phyloP scores from a whole-genome alignment of 2,329 filamentous ascomycete genomes.

The Aspergillus sojae region DNA sequence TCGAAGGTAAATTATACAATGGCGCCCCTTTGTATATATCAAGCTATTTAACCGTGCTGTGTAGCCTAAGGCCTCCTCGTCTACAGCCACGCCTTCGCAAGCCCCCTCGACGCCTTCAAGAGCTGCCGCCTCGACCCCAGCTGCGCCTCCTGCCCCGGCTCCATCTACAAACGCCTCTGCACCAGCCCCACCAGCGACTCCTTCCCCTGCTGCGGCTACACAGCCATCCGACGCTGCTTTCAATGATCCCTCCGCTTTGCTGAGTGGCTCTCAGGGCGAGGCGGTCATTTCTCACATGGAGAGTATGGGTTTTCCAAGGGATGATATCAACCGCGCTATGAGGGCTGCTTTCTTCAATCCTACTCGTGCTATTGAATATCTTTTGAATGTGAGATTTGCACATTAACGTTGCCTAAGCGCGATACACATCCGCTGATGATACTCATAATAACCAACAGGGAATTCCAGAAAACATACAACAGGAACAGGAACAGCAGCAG shows the following conservation, averaged over 20 bases:
- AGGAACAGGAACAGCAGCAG: slow-evolving; percentile 72
- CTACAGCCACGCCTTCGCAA: slow-evolving; percentile 36
- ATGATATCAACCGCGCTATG: slow-evolving; percentile 90
- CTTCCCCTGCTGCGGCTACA: slow-evolving; percentile 49
- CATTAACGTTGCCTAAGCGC: background rate
- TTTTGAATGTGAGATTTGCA: slow-evolving; percentile 70
- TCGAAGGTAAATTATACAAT: slow-evolving; percentile 72
- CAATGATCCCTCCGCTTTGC: slow-evolving; percentile 77
- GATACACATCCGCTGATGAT: background rate
- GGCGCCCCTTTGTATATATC: background rate
- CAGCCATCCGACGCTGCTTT: slow-evolving; percentile 47
- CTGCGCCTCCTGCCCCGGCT: slow-evolving; percentile 54
- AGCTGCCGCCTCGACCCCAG: slow-evolving; percentile 45
- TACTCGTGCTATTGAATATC: slow-evolving; percentile 94
- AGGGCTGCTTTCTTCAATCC: slow-evolving; percentile 96
- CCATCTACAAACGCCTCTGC: slow-evolving; percentile 51
- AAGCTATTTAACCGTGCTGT: slow-evolving; percentile 18
- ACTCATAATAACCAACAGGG: slow-evolving; percentile 58
- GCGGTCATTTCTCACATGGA: slow-evolving; percentile 91
- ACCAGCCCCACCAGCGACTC: slow-evolving; percentile 50
- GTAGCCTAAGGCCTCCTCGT: slow-evolving; percentile 70
- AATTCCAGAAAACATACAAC: slow-evolving; percentile 81
- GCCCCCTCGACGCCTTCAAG: slow-evolving; percentile 43
- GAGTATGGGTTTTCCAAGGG: slow-evolving; percentile 90
- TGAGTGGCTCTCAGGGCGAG: slow-evolving; percentile 80